A percentile compares a stretch with the other conserved stretches of the same genome.
phyloP scores from a whole-genome alignment of 805 yeast genomes.

The Soucietia sequanensis region DNA sequence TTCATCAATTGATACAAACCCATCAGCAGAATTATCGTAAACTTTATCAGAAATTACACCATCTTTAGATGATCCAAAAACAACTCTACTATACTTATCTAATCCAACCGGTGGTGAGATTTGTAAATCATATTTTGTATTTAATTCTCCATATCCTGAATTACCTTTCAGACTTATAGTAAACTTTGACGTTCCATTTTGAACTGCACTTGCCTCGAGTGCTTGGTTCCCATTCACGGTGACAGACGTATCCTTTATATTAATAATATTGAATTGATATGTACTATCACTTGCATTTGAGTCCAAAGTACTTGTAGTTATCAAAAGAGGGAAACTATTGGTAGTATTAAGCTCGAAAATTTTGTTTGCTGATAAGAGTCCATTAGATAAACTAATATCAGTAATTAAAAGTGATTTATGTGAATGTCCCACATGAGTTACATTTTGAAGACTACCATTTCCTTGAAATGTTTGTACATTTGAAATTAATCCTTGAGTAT shows the following conservation, averaged over 20 bases:
- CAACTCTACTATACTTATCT: conserved; percentile 26
- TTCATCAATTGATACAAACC: not conserved
- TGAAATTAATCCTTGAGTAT: conserved; percentile 29
- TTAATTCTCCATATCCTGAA: conserved; percentile 23
- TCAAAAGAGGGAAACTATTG: conserved; percentile 28
- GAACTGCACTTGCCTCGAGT: conserved; percentile 14
- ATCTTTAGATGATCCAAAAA: conserved; percentile 29
- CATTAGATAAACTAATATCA: too few species aligned
- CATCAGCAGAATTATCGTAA: not conserved
- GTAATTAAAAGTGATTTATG: conserved; percentile 17
- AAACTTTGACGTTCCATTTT: conserved; percentile 31
- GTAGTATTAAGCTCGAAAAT: conserved; percentile 15
- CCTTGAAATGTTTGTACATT: conserved; percentile 38
- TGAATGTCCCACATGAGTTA: conserved; percentile 22
- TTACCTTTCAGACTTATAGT: conserved; percentile 23
- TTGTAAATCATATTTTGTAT: conserved; percentile 27
- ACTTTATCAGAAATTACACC: conserved; percentile 20
- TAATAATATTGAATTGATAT: conserved; percentile 16
- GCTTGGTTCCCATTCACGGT: conserved; percentile 12
- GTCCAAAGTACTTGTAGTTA: not conserved
- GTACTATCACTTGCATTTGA: conserved; percentile 13
- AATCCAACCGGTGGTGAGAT: conserved; percentile 16
- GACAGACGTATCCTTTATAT: conserved; percentile 14
- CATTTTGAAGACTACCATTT: conserved; percentile 40
- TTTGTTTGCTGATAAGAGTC: conserved; percentile 10